Conservation (phyloP, 495 filamentous ascomycete species). For the Penicillium manginii region DNA sequence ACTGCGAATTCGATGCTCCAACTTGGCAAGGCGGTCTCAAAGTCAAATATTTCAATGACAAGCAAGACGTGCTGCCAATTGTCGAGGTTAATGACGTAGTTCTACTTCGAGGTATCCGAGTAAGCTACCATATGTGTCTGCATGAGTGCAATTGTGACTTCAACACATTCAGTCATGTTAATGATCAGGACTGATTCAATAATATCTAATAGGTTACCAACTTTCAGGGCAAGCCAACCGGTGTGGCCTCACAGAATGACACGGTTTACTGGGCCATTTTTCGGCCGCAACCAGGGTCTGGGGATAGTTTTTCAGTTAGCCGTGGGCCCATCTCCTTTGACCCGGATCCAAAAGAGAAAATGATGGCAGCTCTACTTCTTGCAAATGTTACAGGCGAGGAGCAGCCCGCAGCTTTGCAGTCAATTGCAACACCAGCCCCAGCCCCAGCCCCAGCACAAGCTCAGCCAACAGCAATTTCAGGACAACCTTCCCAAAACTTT, state of each 20-base stretch:
- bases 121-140: constrained; percentile 28
- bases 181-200: neutral
- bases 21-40: constrained; percentile 46
- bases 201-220: constrained; percentile 26
- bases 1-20: constrained; percentile 37
- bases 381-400: constrained; percentile 21
- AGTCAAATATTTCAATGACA: constrained; percentile 54
- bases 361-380: constrained; percentile 33
- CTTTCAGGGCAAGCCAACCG: constrained; percentile 27
- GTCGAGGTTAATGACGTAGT: constrained; percentile 51
- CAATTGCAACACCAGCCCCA: too few relatives aligned
- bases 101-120: constrained; percentile 45
- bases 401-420: constrained; percentile 7
- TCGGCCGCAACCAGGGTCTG: constrained; percentile 32
- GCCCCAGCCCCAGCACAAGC: neutral
- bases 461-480: neutral
- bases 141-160: neutral
- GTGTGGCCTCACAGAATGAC: constrained; percentile 33
- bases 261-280: constrained; percentile 44
- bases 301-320: constrained; percentile 24
- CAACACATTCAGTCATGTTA: neutral
- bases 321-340: constrained; percentile 38
- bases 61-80: constrained; percentile 40
- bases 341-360: constrained; percentile 33
- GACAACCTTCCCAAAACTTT: constrained; percentile 7